Percentiles rank a stretch among this genome's conserved stretches.
Conservation (phyloP, 164 flowering plant species). For the Cinnamomum chago region DNA sequence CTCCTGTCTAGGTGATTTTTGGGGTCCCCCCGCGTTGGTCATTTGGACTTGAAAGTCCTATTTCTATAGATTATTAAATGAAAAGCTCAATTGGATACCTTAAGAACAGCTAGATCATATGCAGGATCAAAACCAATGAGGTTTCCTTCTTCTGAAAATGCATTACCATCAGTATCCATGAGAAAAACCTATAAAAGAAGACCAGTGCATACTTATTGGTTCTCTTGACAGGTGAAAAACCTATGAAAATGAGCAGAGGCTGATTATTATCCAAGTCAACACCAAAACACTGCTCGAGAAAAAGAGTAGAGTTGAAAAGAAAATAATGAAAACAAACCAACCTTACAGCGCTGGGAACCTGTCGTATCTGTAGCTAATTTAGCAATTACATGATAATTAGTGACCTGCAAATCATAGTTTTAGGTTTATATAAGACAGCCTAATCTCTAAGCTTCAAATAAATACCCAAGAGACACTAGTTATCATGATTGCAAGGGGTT, state of each 20-base stretch:
- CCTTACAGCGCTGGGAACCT: conserved; percentile 86
- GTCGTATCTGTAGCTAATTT: conserved; percentile 69
- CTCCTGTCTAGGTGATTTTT: too few species aligned
- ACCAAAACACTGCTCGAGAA: not conserved
- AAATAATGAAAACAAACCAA: conserved; percentile 20
- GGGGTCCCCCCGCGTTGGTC: too few species aligned
- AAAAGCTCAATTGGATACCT: conserved; percentile 37
- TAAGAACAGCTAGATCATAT: conserved; percentile 82
- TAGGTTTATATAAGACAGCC: not conserved
- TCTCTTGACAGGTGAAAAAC: not conserved
- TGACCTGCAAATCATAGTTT: conserved; percentile 44
- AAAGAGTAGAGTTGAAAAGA: not conserved
- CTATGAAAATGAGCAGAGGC: not conserved
- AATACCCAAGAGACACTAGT: too few species aligned
- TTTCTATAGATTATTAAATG: not conserved
- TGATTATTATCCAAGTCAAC: not conserved
- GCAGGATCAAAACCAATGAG: conserved; percentile 75
- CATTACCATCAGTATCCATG: conserved; percentile 56
- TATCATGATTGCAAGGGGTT: too few species aligned
- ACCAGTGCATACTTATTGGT: not conserved
- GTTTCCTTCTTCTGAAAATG: conserved; percentile 54
- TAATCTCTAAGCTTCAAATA: not conserved
- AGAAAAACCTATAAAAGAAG: conserved; percentile 42
- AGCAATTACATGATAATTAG: conserved; percentile 85
- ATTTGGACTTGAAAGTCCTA: too few species aligned